These are phyloP conservation scores for Auriscalpium orientale DNA, from an alignment of 768 basidiomycete species.

Conservation along the genomic window DNA sequence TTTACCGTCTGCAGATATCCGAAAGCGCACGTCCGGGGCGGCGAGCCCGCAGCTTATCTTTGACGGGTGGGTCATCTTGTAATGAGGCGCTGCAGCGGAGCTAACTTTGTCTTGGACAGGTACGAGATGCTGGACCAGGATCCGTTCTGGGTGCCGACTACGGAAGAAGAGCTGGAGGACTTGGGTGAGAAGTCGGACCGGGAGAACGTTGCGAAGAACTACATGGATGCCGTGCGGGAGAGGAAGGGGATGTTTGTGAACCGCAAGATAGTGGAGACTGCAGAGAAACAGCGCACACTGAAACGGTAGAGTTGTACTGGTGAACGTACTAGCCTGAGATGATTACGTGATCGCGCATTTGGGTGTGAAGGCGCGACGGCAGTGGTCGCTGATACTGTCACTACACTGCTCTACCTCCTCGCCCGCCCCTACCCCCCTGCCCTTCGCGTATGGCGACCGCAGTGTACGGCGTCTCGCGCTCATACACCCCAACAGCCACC, in stretches of 20 bases:
- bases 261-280: constrained; percentile 88
- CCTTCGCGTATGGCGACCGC: constrained; percentile 1
- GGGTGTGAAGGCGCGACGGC: background rate
- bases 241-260: constrained; percentile 96
- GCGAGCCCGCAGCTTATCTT: constrained; percentile 97
- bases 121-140: constrained; percentile 92
- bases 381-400: background rate
- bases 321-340: no score
- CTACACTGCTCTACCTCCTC: background rate
- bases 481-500: background rate
- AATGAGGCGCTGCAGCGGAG: background rate
- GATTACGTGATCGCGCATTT: no score
- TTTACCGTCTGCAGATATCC: constrained; percentile 61
- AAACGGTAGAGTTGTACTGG: constrained; percentile 33
- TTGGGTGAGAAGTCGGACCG: constrained; percentile 94
- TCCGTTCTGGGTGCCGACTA: constrained; percentile 97
- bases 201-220: constrained; percentile 85
- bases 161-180: constrained; percentile 94
- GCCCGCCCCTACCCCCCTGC: background rate
- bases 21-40: constrained; percentile 92
- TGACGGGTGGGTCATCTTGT: constrained; percentile 57
- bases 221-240: constrained; percentile 86
- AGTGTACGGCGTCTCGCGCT: background rate
- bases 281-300: constrained; percentile 93
- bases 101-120: constrained; percentile 30